Conservation (phyloP, 2,329 filamentous ascomycete genomes). For the Blastomyces gilchristii region DNA sequence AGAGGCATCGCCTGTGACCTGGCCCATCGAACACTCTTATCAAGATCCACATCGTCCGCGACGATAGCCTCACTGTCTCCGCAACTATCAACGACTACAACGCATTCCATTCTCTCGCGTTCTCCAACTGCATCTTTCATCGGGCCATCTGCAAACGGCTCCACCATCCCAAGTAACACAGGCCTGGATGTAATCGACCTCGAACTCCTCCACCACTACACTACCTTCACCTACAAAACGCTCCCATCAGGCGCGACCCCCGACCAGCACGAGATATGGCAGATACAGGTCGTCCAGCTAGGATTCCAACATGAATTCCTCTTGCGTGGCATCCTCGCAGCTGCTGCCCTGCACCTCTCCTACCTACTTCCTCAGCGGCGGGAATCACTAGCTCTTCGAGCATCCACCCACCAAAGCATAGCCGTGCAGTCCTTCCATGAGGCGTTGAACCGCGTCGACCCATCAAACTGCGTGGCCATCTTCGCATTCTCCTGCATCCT, state of each 20-base stretch:
- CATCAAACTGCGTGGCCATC: conserved; percentile 32
- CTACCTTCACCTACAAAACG: conserved; percentile 20
- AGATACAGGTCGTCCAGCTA: conserved; percentile 21
- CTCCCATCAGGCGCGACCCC: conserved; percentile 17
- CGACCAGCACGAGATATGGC: conserved; percentile 23
- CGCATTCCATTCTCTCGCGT: not conserved
- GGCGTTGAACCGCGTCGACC: conserved; percentile 24
- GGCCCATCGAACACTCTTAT: conserved; percentile 8
- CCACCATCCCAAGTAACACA: conserved; percentile 17
- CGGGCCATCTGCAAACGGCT: conserved; percentile 2
- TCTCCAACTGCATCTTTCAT: conserved; percentile 3
- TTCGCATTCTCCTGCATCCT: conserved; percentile 26
- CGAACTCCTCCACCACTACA: conserved; percentile 23
- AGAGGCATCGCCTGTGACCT: conserved; percentile 23
- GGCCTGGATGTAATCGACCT: conserved; percentile 25
- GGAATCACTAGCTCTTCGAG: conserved; percentile 19
- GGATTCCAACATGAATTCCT: conserved; percentile 32
- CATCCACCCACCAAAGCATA: conserved; percentile 22
- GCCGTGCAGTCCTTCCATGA: conserved; percentile 21
- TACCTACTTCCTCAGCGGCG: conserved; percentile 23
- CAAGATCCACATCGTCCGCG: conserved; percentile 8
- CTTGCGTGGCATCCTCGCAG: conserved; percentile 29
- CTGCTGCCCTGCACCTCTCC: conserved; percentile 31
- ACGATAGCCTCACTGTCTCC: not conserved
- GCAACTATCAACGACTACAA: conserved; percentile 4